These are phyloP conservation scores for Rosa multiflora DNA, from an alignment of 306 rosid genomes.

Conservation along the genomic window DNA sequence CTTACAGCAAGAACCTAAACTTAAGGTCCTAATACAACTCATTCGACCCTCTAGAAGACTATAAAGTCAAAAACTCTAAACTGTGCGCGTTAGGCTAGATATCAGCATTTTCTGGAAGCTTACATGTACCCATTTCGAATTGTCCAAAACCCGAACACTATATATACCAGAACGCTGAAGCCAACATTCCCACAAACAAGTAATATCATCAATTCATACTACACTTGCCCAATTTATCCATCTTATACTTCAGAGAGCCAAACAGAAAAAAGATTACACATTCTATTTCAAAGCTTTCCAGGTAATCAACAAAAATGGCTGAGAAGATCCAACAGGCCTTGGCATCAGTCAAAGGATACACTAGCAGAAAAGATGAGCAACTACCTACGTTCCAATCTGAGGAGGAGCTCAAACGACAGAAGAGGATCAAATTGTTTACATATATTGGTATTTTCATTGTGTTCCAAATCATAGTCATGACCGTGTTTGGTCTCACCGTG, in stretches of 20 bases:
- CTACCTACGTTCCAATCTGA: background rate
- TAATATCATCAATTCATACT: background rate
- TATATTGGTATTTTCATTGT: slow-evolving; percentile 9
- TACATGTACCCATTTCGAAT: background rate
- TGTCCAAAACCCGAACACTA: background rate
- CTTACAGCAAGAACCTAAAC: background rate
- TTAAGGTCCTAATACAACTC: background rate
- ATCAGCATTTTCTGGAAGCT: background rate
- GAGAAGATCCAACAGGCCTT: slow-evolving; percentile 3
- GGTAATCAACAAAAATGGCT: background rate
- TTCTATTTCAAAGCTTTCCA: background rate
- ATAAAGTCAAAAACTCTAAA: background rate
- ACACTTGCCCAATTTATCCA: background rate
- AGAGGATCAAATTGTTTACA: slow-evolving; percentile 1
- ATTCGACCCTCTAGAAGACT: background rate
- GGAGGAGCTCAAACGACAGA: slow-evolving; percentile 12
- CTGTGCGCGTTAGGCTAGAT: background rate
- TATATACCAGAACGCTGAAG: background rate
- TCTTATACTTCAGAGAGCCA: background rate
- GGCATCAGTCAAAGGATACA: background rate
- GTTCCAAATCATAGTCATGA: slow-evolving; percentile 8
- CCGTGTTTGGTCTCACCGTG: background rate
- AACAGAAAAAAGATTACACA: background rate
- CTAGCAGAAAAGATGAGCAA: background rate
- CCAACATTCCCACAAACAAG: background rate